Conservation (phyloP, 495 filamentous ascomycete genomes). For the Penicillium paradoxum region DNA sequence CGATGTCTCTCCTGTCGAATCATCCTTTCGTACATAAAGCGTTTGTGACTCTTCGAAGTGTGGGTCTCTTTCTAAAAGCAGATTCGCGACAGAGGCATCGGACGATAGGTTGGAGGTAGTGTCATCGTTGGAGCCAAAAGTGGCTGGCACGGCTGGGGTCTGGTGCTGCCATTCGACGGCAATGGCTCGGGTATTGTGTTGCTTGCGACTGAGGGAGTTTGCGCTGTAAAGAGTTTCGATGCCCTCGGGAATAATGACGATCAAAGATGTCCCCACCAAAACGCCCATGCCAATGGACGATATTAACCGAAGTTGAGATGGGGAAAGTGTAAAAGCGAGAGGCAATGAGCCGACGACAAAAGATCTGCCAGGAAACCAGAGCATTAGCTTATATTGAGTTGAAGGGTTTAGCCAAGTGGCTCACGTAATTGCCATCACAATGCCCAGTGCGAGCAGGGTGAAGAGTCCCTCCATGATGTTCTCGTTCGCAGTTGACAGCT, state of each 20-base stretch:
- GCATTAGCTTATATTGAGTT: constrained; percentile 13
- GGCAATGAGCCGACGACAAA: constrained; percentile 93
- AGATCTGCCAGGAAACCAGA: constrained; percentile 55
- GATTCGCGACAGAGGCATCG: constrained; percentile 12
- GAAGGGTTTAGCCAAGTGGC: constrained; percentile 22
- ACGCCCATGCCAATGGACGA: constrained; percentile 92
- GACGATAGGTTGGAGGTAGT: constrained; percentile 4
- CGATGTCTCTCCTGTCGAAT: constrained; percentile 35
- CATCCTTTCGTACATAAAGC: constrained; percentile 25
- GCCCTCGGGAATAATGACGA: constrained; percentile 96
- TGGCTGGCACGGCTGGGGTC: constrained; percentile 17
- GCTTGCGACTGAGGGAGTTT: constrained; percentile 30
- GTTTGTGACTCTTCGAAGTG: constrained; percentile 7
- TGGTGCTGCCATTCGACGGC: constrained; percentile 31
- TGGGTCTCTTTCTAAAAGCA: constrained; percentile 15
- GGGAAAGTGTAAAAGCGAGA: constrained; percentile 83
- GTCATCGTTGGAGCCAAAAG: constrained; percentile 5
- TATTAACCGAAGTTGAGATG: constrained; percentile 80
- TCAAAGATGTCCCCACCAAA: constrained; percentile 87
- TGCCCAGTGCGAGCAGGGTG: constrained; percentile 76
- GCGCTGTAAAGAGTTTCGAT: constrained; percentile 83
- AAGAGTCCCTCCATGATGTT: constrained; percentile 71
- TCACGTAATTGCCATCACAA: constrained; percentile 94
- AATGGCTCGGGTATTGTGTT: constrained; percentile 25
- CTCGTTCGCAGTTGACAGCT: constrained; percentile 23